A percentile compares a stretch with the other conserved stretches of the same genome.
Conservation (phyloP, 441 rosid genomes). For the Gossypium davidsonii region DNA sequence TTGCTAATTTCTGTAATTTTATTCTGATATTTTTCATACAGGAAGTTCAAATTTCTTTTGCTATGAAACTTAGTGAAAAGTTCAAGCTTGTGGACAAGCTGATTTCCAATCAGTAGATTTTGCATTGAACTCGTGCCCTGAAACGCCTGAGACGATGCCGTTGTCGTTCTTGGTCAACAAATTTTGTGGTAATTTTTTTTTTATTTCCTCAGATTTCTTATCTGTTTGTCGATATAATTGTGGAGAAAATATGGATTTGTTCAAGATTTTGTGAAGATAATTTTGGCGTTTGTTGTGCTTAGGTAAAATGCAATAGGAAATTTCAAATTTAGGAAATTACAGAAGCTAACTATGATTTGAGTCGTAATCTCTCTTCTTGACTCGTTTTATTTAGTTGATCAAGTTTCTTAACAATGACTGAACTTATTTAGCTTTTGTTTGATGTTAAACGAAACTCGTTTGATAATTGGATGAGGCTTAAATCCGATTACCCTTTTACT, state of each 20-base stretch:
- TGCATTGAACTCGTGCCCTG: constrained; percentile 2
- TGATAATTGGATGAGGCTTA: not conserved
- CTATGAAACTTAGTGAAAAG: not conserved
- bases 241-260: not conserved
- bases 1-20: not conserved
- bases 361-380: not conserved
- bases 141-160: not conserved
- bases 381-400: not conserved
- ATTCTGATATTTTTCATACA: not conserved
- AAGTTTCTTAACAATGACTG: not conserved
- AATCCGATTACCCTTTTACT: not conserved
- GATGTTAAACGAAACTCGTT: not conserved
- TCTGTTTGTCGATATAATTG: not conserved
- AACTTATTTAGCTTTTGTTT: not conserved
- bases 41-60: too few relatives aligned
- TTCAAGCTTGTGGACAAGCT: not conserved
- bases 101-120: not conserved
- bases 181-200: not conserved
- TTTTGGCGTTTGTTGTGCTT: not conserved
- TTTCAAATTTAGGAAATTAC: not conserved
- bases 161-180: not conserved
- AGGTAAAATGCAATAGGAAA: not conserved
- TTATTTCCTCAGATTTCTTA: not conserved
- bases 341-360: not conserved
- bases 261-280: not conserved